Conservation (phyloP, 2,329 filamentous ascomycete genomes). For the Waltergamsia citrina region DNA sequence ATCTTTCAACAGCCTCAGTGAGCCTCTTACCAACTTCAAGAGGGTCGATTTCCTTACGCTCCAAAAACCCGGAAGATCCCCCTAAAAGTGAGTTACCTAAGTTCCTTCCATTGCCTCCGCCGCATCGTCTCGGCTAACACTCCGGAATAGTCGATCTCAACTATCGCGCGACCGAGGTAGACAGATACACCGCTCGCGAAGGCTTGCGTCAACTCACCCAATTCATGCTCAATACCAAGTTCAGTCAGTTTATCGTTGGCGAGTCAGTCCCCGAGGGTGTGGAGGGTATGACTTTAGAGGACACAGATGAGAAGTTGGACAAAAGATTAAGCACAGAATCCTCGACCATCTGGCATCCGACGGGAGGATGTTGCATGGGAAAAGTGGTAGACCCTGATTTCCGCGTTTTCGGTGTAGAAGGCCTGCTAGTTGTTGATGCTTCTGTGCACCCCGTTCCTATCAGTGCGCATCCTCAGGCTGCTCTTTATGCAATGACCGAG, state of each 20-base stretch:
- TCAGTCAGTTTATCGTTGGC: constrained; percentile 10
- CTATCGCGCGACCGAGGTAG: constrained; percentile 13
- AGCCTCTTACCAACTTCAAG: constrained; percentile 13
- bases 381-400: constrained; percentile 46
- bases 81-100: constrained; percentile 10
- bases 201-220: constrained; percentile 11
- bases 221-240: constrained; percentile 12
- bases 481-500: constrained; percentile 23
- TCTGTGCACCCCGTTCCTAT: constrained; percentile 20
- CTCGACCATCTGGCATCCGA: constrained; percentile 41
- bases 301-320: constrained; percentile 11
- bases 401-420: constrained; percentile 33
- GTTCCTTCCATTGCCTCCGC: not conserved
- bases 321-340: constrained; percentile 10
- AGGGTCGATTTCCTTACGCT: constrained; percentile 11
- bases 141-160: constrained; percentile 10
- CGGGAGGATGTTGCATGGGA: constrained; percentile 44
- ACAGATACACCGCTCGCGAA: constrained; percentile 12
- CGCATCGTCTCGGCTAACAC: not conserved
- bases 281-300: constrained; percentile 9
- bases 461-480: constrained; percentile 17
- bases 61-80: constrained; percentile 9
- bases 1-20: constrained; percentile 12
- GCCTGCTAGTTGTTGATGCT: constrained; percentile 22
- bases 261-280: constrained; percentile 10